Evolutionary conservation across 805 yeast genomes (phyloP).

Genomic region (Teunomyces funiuensis): DNA sequence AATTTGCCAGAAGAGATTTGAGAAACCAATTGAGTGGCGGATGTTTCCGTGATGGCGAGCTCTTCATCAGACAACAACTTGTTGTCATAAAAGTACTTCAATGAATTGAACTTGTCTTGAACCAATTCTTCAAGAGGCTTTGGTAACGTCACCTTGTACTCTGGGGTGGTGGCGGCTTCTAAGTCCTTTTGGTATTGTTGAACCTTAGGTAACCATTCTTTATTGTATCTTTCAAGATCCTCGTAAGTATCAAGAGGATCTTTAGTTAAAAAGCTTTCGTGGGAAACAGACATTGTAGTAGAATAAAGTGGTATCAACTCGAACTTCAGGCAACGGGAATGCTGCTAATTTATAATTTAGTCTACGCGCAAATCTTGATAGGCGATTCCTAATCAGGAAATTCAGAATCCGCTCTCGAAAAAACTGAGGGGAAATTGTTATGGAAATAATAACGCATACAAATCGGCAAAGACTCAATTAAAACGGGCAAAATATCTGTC

Average conservation of each 20-base stretch:
- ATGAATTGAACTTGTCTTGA: constrained; percentile 35
- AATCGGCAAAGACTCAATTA: too few species aligned
- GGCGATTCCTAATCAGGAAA: neutral
- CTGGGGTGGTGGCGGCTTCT: constrained; percentile 31
- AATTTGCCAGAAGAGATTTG: constrained; percentile 48
- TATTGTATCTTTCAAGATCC: constrained; percentile 42
- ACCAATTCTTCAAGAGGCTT: constrained; percentile 33
- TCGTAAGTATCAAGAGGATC: constrained; percentile 35
- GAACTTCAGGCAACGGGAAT: neutral
- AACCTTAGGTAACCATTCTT: constrained; percentile 47
- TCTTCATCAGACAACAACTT: constrained; percentile 39
- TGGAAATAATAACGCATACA: too few species aligned
- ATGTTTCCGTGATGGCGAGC: constrained; percentile 41
- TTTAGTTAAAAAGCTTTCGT: constrained; percentile 26
- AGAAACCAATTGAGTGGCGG: constrained; percentile 42
- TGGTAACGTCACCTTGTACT: constrained; percentile 34
- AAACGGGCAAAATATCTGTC: too few species aligned
- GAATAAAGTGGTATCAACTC: neutral
- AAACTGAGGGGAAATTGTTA: neutral
- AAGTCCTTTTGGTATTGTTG: constrained; percentile 39
- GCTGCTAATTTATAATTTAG: constrained; percentile 1
- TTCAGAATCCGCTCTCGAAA: neutral
- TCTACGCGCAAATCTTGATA: neutral
- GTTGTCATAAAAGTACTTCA: constrained; percentile 33
- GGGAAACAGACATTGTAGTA: constrained; percentile 14